These are phyloP conservation scores for Domatiomyces catenatus DNA, from an alignment of 2,329 filamentous ascomycete species.

Conservation along the genomic window DNA sequence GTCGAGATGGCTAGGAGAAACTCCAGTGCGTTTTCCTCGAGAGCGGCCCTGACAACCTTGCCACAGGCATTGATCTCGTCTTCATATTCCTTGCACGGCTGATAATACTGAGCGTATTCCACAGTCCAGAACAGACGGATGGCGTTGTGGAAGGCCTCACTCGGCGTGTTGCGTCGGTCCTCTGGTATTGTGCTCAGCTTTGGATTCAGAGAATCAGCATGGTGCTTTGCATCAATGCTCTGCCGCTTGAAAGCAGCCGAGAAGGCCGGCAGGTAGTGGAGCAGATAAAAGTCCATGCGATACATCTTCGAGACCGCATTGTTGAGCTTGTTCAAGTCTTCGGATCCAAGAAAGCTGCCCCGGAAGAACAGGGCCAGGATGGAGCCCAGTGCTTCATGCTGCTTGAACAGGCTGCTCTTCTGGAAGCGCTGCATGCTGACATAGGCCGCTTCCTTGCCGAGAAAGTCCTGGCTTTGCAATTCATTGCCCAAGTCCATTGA, in stretches of 20 bases:
- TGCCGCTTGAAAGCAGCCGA: slow-evolving; percentile 63
- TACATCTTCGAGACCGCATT: slow-evolving; percentile 36
- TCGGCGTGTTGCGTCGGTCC: slow-evolving; percentile 20
- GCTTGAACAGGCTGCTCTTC: slow-evolving; percentile 61
- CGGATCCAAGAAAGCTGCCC: slow-evolving; percentile 50
- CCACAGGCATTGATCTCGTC: slow-evolving; percentile 41
- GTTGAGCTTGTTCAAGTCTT: slow-evolving; percentile 62
- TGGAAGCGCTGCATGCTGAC: slow-evolving; percentile 70
- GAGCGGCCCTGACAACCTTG: slow-evolving; percentile 55
- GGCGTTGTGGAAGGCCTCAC: slow-evolving; percentile 64
- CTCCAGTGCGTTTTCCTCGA: slow-evolving; percentile 83
- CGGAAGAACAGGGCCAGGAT: slow-evolving; percentile 67
- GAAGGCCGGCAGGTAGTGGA: slow-evolving; percentile 71
- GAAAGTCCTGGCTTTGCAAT: slow-evolving; percentile 56
- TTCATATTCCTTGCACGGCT: slow-evolving; percentile 23
- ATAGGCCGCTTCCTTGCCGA: slow-evolving; percentile 55
- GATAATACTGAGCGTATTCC: slow-evolving; percentile 84
- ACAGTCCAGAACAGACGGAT: slow-evolving; percentile 75
- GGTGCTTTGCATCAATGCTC: slow-evolving; percentile 27
- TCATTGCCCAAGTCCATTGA: slow-evolving; percentile 62
- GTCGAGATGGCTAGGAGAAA: slow-evolving; percentile 75
- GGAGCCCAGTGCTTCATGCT: slow-evolving; percentile 78
- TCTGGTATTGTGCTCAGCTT: slow-evolving; percentile 26
- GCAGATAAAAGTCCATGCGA: slow-evolving; percentile 56
- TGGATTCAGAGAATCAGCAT: slow-evolving; percentile 43